Evolutionary conservation across 2,329 filamentous ascomycete species (phyloP).

Genomic region (Teratosphaeria zuluensis): DNA sequence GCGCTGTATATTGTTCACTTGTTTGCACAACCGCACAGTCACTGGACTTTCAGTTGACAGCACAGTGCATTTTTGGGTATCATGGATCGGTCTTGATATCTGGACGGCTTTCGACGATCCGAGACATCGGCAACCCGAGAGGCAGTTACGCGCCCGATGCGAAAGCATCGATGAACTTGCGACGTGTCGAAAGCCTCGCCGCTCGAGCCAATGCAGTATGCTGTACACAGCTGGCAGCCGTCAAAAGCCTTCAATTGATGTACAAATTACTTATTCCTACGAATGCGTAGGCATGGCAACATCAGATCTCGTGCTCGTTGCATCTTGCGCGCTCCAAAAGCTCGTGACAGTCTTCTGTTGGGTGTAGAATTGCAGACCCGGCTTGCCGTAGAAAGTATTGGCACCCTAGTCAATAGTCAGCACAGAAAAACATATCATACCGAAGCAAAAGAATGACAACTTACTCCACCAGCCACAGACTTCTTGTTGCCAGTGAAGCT

Average conservation of each 20-base stretch:
- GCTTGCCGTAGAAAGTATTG: constrained; percentile 90
- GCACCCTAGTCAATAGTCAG: constrained; percentile 45
- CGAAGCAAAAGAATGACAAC: neutral
- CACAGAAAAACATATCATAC: neutral
- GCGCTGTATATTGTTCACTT: too few species aligned
- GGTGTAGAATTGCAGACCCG: constrained; percentile 89
- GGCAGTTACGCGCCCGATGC: neutral
- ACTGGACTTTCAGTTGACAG: neutral
- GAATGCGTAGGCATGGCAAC: constrained; percentile 75
- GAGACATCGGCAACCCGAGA: neutral
- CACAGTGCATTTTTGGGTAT: neutral
- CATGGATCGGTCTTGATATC: neutral
- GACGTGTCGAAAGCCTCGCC: neutral
- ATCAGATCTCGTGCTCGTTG: constrained; percentile 71
- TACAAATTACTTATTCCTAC: constrained; percentile 2
- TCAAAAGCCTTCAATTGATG: neutral
- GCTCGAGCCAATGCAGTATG: neutral
- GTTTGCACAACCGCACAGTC: too few species aligned
- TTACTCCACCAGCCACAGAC: constrained; percentile 68
- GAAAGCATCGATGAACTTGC: neutral
- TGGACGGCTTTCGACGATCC: neutral
- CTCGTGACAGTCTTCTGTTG: constrained; percentile 96
- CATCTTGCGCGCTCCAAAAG: constrained; percentile 79
- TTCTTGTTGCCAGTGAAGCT: constrained; percentile 60
- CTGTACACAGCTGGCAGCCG: neutral